phyloP scores from a whole-genome alignment of 2,329 filamentous ascomycete genomes.

The Cladosporium sp. region DNA sequence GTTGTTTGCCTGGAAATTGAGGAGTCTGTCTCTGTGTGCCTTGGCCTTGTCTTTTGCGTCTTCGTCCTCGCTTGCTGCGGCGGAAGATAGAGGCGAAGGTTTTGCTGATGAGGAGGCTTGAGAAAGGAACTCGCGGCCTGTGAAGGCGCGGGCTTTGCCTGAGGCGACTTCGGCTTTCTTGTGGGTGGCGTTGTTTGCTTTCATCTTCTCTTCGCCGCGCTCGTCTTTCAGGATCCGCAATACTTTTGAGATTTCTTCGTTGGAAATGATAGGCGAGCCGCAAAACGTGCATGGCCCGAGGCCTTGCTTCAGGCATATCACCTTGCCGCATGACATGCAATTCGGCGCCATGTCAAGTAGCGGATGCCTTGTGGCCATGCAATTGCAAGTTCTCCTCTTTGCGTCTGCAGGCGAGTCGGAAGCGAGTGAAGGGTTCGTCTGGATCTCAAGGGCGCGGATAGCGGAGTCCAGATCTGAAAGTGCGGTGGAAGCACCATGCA shows the following conservation, averaged over 20 bases:
- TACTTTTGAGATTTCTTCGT: slow-evolving; percentile 78
- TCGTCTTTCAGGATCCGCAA: slow-evolving; percentile 80
- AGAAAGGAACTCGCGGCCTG: slow-evolving; percentile 39
- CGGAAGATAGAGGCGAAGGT: slow-evolving; percentile 38
- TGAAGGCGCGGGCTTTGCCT: slow-evolving; percentile 38
- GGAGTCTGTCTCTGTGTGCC: slow-evolving; percentile 76
- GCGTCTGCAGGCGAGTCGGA: slow-evolving; percentile 49
- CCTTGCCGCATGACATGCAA: slow-evolving; percentile 88
- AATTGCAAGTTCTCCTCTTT: slow-evolving; percentile 72
- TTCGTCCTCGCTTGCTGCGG: slow-evolving; percentile 29
- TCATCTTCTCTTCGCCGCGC: slow-evolving; percentile 82
- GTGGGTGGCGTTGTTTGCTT: slow-evolving; percentile 71
- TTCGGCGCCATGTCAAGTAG: slow-evolving; percentile 90
- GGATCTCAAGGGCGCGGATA: slow-evolving; percentile 86
- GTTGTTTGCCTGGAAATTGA: slow-evolving; percentile 83
- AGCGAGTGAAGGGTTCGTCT: slow-evolving; percentile 74
- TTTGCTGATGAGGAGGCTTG: slow-evolving; percentile 36
- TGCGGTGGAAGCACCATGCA: slow-evolving; percentile 77
- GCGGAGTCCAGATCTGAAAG: slow-evolving; percentile 71
- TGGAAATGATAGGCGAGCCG: slow-evolving; percentile 68
- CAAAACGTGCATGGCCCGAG: slow-evolving; percentile 94
- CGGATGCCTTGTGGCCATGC: slow-evolving; percentile 83
- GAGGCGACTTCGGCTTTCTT: slow-evolving; percentile 63
- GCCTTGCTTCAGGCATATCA: slow-evolving; percentile 92
- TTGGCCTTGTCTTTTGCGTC: slow-evolving; percentile 66